Evolutionary conservation across 768 basidiomycete species (phyloP).

Genomic region (Mycena epipterygia): DNA sequence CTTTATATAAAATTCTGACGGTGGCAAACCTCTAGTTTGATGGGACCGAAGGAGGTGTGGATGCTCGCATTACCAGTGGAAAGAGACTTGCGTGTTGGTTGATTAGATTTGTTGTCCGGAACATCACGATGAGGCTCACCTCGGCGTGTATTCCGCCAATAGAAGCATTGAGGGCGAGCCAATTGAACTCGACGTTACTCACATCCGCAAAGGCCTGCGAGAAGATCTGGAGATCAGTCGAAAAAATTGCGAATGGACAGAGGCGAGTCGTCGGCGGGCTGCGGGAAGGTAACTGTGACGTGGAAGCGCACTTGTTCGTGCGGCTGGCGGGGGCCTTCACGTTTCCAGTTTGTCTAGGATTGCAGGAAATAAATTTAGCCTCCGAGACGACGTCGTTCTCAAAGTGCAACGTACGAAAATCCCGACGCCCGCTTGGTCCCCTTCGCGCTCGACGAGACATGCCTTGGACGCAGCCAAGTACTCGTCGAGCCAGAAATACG

Average conservation of each 20-base stretch:
- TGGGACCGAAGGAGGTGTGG: background rate
- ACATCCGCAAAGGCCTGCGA: conserved; percentile 23
- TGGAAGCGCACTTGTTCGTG: conserved; percentile 25
- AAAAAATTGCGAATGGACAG: conserved; percentile 17
- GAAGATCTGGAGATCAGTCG: conserved; percentile 24
- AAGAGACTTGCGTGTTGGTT: background rate
- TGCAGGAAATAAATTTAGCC: background rate
- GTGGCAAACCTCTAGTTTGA: background rate
- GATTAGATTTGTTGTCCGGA: too few relatives aligned
- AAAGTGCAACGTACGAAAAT: conserved; percentile 46
- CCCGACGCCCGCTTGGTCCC: conserved; percentile 46
- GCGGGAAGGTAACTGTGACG: conserved; percentile 25
- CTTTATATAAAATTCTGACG: too few relatives aligned
- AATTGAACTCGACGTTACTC: conserved; percentile 9
- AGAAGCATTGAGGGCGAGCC: conserved; percentile 10
- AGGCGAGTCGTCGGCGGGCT: background rate
- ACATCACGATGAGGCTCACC: too few relatives aligned
- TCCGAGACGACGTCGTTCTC: background rate
- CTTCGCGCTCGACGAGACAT: conserved; percentile 38
- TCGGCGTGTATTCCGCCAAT: conserved; percentile 5
- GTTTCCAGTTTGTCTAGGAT: conserved; percentile 22
- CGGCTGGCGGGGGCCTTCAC: background rate
- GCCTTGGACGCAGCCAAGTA: conserved; percentile 42
- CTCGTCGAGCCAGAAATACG: conserved; percentile 39
- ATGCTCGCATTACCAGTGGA: background rate